Conservation (phyloP, 2,329 filamentous ascomycete genomes). For the Sporothrix dimorphospora region DNA sequence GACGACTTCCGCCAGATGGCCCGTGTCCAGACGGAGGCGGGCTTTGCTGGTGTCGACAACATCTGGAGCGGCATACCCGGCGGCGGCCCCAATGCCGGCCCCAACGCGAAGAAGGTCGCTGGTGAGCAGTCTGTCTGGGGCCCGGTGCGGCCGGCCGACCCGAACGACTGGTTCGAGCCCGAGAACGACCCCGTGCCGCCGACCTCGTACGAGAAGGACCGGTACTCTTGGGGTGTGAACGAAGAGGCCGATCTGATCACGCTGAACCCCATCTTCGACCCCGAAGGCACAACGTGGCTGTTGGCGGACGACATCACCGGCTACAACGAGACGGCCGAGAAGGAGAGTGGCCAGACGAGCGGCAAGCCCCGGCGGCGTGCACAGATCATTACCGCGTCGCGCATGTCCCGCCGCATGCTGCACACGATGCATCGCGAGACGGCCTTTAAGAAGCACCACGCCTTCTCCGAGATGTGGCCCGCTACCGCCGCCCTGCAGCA, state of each 20-base stretch:
- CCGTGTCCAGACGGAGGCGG: constrained; percentile 73
- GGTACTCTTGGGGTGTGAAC: constrained; percentile 82
- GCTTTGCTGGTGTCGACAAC: constrained; percentile 66
- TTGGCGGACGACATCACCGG: constrained; percentile 82
- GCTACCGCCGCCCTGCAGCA: constrained; percentile 86
- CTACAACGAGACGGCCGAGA: constrained; percentile 63
- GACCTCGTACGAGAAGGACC: constrained; percentile 73
- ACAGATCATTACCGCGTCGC: constrained; percentile 84
- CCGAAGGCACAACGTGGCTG: constrained; percentile 82
- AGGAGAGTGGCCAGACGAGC: constrained; percentile 44
- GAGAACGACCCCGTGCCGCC: constrained; percentile 76
- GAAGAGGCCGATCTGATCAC: constrained; percentile 93
- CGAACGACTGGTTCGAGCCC: constrained; percentile 71
- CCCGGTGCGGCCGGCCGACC: constrained; percentile 68
- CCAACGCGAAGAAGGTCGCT: constrained; percentile 38
- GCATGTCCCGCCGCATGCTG: constrained; percentile 79
- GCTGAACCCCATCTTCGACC: constrained; percentile 89
- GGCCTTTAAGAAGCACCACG: constrained; percentile 79
- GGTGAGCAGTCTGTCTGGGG: constrained; percentile 78
- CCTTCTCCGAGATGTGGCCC: constrained; percentile 97
- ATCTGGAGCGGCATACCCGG: constrained; percentile 62
- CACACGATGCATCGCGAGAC: constrained; percentile 91
- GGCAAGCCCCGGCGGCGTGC: constrained; percentile 73
- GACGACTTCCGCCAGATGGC: constrained; percentile 79
- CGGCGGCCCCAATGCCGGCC: constrained; percentile 40